Evolutionary conservation across 495 filamentous ascomycete species (phyloP).

Genomic region (Clavariopsis aquatica): DNA sequence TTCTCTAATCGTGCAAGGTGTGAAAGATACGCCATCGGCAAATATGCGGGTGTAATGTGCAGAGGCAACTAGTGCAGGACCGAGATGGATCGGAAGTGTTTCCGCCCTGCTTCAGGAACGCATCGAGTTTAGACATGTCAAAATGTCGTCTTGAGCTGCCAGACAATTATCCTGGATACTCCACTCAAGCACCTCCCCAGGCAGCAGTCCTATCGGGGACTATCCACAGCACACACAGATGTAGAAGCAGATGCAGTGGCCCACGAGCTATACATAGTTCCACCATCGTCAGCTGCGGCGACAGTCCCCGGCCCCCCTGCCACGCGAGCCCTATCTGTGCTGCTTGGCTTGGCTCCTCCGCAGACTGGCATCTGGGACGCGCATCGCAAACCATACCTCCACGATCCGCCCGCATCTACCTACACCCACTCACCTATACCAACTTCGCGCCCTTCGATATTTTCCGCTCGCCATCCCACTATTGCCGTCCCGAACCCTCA

Average conservation of each 20-base stretch:
- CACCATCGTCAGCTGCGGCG: neutral
- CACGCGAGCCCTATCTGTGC: slow-evolving; percentile 5
- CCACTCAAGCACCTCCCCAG: neutral
- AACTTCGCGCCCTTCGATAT: neutral
- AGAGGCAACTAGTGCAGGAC: neutral
- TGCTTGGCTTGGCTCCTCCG: slow-evolving; percentile 6
- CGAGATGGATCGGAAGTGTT: neutral
- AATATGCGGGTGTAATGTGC: neutral
- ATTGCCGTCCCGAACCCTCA: neutral
- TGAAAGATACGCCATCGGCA: no score
- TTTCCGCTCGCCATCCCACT: slow-evolving; percentile 1
- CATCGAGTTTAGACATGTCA: neutral
- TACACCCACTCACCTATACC: neutral
- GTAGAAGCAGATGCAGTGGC: neutral
- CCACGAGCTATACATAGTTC: neutral
- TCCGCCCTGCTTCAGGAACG: neutral
- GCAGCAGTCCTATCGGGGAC: neutral
- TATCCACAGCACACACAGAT: neutral
- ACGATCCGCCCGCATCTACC: neutral
- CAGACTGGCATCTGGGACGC: slow-evolving; percentile 6
- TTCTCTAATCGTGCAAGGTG: no score
- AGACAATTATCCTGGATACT: neutral
- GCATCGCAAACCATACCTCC: slow-evolving; percentile 7
- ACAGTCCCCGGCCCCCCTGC: neutral
- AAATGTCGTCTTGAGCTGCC: neutral